Percentiles rank a stretch among this genome's conserved stretches.
These are phyloP conservation scores for Syzygium aromaticum DNA, from an alignment of 345 rosid genomes.

Conservation along the genomic window DNA sequence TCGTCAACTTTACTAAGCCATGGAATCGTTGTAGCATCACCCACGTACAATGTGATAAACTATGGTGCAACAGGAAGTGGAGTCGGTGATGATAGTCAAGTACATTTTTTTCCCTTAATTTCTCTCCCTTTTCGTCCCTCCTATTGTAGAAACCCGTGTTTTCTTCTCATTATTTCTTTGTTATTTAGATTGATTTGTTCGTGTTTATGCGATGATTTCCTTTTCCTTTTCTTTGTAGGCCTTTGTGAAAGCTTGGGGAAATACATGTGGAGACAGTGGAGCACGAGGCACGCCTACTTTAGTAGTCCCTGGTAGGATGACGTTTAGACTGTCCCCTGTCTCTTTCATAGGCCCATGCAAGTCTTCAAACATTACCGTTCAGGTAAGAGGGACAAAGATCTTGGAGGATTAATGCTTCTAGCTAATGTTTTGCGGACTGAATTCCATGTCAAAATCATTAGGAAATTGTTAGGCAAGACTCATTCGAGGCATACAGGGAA, in stretches of 20 bases:
- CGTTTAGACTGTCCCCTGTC: constrained; percentile 10
- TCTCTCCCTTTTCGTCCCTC: not conserved
- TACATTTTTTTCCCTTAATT: not conserved
- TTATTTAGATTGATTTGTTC: not conserved
- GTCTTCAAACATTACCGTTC: not conserved
- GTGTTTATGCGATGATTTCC: not conserved
- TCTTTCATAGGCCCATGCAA: constrained; percentile 24
- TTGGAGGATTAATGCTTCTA: not conserved
- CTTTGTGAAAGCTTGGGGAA: constrained; percentile 17
- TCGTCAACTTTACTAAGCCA: not conserved
- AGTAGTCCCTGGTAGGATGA: not conserved
- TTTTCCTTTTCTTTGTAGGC: constrained; percentile 10
- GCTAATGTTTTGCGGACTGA: not conserved
- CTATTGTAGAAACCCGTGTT: not conserved
- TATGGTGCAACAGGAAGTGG: not conserved
- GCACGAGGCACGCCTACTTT: constrained; percentile 1
- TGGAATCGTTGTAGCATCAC: not conserved
- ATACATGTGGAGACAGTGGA: constrained; percentile 3
- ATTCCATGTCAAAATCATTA: not conserved
- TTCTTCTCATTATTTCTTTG: not conserved
- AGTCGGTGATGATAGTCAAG: not conserved
- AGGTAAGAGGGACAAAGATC: not conserved
- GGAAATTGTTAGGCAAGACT: not conserved
- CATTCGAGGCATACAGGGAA: not conserved
- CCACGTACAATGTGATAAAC: not conserved